Evolutionary conservation across 805 yeast genomes (phyloP).

Genomic region (Candida vaughaniae): DNA sequence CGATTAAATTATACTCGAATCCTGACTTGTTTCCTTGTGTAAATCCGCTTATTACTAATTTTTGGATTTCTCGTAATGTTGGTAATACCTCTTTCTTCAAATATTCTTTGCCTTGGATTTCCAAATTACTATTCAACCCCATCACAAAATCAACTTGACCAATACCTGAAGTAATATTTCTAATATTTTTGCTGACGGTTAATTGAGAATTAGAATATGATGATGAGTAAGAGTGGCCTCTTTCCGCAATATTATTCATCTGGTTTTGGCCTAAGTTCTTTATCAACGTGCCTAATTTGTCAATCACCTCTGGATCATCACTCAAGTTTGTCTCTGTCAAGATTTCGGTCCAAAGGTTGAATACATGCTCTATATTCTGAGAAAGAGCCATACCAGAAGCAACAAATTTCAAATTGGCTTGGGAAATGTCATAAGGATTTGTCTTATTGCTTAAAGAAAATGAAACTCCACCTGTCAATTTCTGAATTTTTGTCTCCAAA

Average conservation of each 20-base stretch:
- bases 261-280: conserved; percentile 75
- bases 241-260: conserved; percentile 74
- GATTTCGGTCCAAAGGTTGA: conserved; percentile 68
- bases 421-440: conserved; percentile 48
- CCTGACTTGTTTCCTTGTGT: conserved; percentile 11
- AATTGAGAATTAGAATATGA: conserved; percentile 63
- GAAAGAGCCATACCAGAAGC: conserved; percentile 71
- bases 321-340: conserved; percentile 66
- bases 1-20: conserved; percentile 56
- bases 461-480: conserved; percentile 80
- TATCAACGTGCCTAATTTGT: conserved; percentile 70
- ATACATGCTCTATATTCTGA: conserved; percentile 57
- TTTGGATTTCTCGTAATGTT: conserved; percentile 52
- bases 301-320: conserved; percentile 41
- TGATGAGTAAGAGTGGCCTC: conserved; percentile 85
- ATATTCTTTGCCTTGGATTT: conserved; percentile 33
- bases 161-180: conserved; percentile 71
- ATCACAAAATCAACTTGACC: conserved; percentile 71
- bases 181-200: conserved; percentile 57
- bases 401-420: conserved; percentile 53
- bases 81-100: conserved; percentile 57
- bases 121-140: conserved; percentile 53
- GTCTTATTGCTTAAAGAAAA: conserved; percentile 59
- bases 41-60: conserved; percentile 38
- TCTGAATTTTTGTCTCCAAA: conserved; percentile 80